Evolutionary conservation across 2,329 filamentous ascomycete species (phyloP).

Genomic region (Sclerotinia trifoliorum): DNA sequence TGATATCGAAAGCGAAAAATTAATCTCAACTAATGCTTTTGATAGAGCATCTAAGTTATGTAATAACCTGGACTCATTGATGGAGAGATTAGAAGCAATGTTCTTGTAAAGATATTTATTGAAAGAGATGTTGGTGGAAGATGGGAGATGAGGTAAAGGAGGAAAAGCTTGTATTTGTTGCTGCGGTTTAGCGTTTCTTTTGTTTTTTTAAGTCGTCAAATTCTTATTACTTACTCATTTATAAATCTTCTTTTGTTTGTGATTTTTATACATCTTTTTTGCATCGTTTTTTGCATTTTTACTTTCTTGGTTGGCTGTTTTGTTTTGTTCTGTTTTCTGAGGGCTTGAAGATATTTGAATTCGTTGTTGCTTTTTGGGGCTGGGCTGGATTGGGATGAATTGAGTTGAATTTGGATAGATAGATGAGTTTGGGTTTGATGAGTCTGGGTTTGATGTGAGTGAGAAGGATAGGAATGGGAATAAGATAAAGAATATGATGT

Average conservation of each 20-base stretch:
- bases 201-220: not conserved
- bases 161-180: slow-evolving; percentile 25
- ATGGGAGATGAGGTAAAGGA: not conserved
- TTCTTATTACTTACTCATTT: not conserved
- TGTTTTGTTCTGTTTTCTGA: too few species aligned
- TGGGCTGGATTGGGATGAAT: too few species aligned
- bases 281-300: slow-evolving; percentile 10
- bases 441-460: too few species aligned
- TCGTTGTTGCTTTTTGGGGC: too few species aligned
- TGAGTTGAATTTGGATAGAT: too few species aligned
- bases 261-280: slow-evolving; percentile 1
- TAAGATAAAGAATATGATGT: too few species aligned
- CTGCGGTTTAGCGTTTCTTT: slow-evolving; percentile 32
- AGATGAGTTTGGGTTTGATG: too few species aligned
- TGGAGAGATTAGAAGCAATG: slow-evolving; percentile 33
- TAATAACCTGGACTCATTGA: slow-evolving; percentile 34
- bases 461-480: too few species aligned
- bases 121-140: not conserved
- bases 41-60: slow-evolving; percentile 32
- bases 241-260: not conserved
- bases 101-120: slow-evolving; percentile 27
- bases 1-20: slow-evolving; percentile 51
- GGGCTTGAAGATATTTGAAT: too few species aligned
- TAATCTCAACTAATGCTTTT: slow-evolving; percentile 28
- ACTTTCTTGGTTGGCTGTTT: too few species aligned